These are phyloP conservation scores for Solanum sparsipilum DNA, from an alignment of 257 asterid genomes.

Conservation along the genomic window DNA sequence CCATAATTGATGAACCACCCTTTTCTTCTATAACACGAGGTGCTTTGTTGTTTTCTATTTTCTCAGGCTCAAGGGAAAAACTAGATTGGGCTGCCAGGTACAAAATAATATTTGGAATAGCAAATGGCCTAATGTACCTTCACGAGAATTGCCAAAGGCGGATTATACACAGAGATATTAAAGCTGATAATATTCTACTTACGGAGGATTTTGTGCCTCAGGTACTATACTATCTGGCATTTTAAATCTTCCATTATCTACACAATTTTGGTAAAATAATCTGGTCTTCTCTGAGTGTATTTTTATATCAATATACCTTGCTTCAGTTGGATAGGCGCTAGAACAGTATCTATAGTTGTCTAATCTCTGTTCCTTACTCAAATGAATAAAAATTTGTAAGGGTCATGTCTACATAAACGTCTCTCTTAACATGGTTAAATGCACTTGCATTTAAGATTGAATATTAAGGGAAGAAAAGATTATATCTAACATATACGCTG, in stretches of 20 bases:
- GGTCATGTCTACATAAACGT: not conserved
- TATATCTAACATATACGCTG: not conserved
- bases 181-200: constrained; percentile 54
- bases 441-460: not conserved
- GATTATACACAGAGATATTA: constrained; percentile 62
- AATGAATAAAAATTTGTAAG: not conserved
- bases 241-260: not conserved
- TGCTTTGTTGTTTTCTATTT: not conserved
- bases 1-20: not conserved
- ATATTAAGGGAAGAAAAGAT: not conserved
- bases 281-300: not conserved
- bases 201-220: constrained; percentile 56
- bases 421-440: not conserved
- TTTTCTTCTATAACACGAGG: not conserved
- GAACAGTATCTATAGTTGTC: not conserved
- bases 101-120: constrained; percentile 50
- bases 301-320: not conserved
- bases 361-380: not conserved
- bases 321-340: not conserved
- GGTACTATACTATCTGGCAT: constrained; percentile 19
- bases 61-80: constrained; percentile 32
- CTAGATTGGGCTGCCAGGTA: constrained; percentile 46
- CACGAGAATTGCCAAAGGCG: constrained; percentile 54
- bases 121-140: constrained; percentile 54
- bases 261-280: not conserved